A percentile compares a stretch with the other conserved stretches of the same genome.
Conservation (phyloP, 2,329 filamentous ascomycete genomes). For the Madurella fahalii region DNA sequence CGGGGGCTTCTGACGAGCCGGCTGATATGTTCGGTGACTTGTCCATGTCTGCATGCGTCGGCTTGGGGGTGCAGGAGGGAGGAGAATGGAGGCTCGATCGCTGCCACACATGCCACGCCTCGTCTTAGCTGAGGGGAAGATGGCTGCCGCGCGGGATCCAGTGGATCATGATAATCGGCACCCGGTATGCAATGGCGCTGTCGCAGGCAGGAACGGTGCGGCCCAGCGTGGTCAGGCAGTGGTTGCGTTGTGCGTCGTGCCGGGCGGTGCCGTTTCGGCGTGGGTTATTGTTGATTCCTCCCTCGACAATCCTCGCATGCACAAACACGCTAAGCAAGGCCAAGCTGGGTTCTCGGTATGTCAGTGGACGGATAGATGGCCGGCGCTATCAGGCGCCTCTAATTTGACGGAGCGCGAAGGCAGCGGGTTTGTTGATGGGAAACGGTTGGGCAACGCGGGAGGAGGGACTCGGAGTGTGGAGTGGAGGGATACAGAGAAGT, state of each 20-base stretch:
- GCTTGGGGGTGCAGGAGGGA: conserved; percentile 19
- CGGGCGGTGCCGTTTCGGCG: conserved; percentile 5
- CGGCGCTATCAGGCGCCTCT: conserved; percentile 5
- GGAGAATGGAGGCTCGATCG: conserved; percentile 26
- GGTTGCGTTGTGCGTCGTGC: not conserved
- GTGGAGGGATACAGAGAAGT: conserved; percentile 11
- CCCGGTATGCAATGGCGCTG: conserved; percentile 14
- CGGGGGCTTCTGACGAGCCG: conserved; percentile 24
- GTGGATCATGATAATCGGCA: conserved; percentile 21
- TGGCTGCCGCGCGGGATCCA: conserved; percentile 16
- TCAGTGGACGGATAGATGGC: conserved; percentile 1
- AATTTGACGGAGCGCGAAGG: conserved; percentile 14
- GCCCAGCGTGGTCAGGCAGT: not conserved
- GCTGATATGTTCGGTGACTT: conserved; percentile 31
- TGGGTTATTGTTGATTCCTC: not conserved
- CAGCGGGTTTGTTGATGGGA: conserved; percentile 11
- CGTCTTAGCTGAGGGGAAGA: conserved; percentile 19
- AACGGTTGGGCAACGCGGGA: conserved; percentile 5
- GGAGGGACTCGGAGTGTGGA: not conserved
- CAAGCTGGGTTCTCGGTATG: not conserved
- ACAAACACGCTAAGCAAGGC: not conserved
- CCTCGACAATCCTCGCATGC: not conserved
- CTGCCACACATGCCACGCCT: conserved; percentile 27
- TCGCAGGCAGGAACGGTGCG: conserved; percentile 3
- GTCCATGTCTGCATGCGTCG: conserved; percentile 34